Evolutionary conservation across 345 rosid genomes (phyloP), one percentile per base, ranked within the genome.

Genomic region (Zanthoxylum bungeanum): DNA sequence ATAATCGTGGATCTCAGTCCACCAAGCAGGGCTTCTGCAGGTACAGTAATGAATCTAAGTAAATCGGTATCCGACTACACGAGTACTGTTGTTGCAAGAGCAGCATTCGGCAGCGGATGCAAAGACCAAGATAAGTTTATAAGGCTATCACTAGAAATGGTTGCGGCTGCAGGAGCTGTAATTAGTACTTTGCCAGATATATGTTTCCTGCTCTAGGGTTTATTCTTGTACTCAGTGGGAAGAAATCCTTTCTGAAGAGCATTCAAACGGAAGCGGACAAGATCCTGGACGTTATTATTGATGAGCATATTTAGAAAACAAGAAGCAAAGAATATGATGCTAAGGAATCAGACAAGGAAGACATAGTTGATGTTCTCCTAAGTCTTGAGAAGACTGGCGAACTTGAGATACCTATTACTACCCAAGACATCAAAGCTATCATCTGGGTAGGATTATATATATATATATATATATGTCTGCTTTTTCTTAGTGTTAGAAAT

Each of bases 301-400:
- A 58, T 58, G 62, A 58, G n/a, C 62, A 58, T 58, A 31, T 58
- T 30, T 39, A 58, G 62, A 58, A n/a, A 58, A 58, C 39, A 10
- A 58, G 31, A 12, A 58, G 39, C 24, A 58, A 31, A 17, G 62
- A 17, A 30, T 31, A 58, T 21, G 39, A 31, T 0, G 62, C 11
- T 0, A 17, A 17, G 22, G 40, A 58, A 31, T 58, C 62, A 3
- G 62, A 58, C 11, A 58, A 58, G 39, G 62, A 58, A 31, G 62
- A 58, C 19, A 58, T 58, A n/a, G 62, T 58, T 9, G 62, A 58
- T 58, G 62, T 58, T 31, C 22, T 58, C 4, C 62, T 58, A 34
- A 58, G 62, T 21, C 62, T 58, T 17, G 62, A 58, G 62, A 58
- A 31, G 19, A 30, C 62, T 9, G 62, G 62, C 12, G 62, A 58